Percentiles rank a stretch among this genome's conserved stretches.
phyloP scores from a whole-genome alignment of 352 stramenopile species.

The Pythium utonaiense region DNA sequence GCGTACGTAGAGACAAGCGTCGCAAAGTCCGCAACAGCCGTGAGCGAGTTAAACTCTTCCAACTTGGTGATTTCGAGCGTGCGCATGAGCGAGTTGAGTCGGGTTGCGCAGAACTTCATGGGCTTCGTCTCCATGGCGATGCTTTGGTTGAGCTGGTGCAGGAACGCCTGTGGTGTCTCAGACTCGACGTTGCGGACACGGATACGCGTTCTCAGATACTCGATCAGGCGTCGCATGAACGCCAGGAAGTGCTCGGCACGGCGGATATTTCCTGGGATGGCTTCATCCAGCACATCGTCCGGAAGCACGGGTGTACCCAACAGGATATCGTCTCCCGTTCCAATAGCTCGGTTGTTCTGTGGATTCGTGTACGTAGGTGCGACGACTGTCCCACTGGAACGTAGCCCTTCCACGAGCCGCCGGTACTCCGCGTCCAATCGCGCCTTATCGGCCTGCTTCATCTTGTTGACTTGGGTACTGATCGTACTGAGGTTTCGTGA shows the following conservation, averaged over 20 bases:
- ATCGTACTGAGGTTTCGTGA: slow-evolving; percentile 87
- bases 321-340: slow-evolving; percentile 60
- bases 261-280: slow-evolving; percentile 97
- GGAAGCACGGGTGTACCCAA: slow-evolving; percentile 83
- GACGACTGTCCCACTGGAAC: slow-evolving; percentile 83
- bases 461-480: slow-evolving; percentile 67
- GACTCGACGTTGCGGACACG: slow-evolving; percentile 90
- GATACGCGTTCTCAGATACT: slow-evolving; percentile 88
- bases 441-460: slow-evolving; percentile 91
- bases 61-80: slow-evolving; percentile 97
- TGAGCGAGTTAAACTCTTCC: slow-evolving; percentile 95
- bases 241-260: slow-evolving; percentile 97
- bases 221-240: slow-evolving; percentile 97
- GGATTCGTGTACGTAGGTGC: slow-evolving; percentile 49
- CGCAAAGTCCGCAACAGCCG: slow-evolving; percentile 96
- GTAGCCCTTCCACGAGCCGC: slow-evolving; percentile 93
- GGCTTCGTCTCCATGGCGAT: slow-evolving; percentile 96
- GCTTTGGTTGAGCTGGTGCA: slow-evolving; percentile 92
- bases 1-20: slow-evolving; percentile 96
- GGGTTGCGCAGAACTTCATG: slow-evolving; percentile 96
- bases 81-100: slow-evolving; percentile 95
- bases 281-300: slow-evolving; percentile 95
- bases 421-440: slow-evolving; percentile 94
- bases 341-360: slow-evolving; percentile 36
- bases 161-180: slow-evolving; percentile 96